Evolutionary conservation across 192 early-diverging fungal species (phyloP).

Genomic region (Mortierella alpina): DNA sequence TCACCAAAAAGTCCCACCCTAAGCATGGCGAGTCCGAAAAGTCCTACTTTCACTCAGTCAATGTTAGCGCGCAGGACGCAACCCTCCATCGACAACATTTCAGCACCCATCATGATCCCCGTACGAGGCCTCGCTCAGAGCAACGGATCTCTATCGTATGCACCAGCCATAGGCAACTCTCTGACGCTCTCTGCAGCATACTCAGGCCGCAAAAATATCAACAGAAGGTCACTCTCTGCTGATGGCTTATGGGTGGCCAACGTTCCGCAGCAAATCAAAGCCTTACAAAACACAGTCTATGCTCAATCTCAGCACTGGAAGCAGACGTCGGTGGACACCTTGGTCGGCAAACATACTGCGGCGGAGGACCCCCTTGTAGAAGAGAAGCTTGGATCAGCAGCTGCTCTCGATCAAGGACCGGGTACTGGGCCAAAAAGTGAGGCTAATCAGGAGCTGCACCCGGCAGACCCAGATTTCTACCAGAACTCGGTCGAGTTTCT

Average conservation of each 20-base stretch:
- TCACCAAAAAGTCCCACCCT: constrained; percentile 1
- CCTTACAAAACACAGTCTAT: not conserved
- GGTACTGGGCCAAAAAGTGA: too few species aligned
- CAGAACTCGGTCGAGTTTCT: constrained; percentile 36
- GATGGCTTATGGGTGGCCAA: constrained; percentile 12
- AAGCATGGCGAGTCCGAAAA: constrained; percentile 10
- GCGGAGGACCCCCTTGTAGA: too few species aligned
- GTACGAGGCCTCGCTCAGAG: constrained; percentile 5
- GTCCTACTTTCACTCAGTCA: constrained; percentile 16
- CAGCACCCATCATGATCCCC: constrained; percentile 13
- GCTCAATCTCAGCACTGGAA: not conserved
- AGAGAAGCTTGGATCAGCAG: too few species aligned
- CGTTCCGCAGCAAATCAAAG: not conserved
- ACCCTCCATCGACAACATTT: constrained; percentile 4
- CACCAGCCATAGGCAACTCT: not conserved
- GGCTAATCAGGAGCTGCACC: not conserved
- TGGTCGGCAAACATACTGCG: not conserved
- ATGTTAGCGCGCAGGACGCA: constrained; percentile 13
- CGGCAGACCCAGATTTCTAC: constrained; percentile 23
- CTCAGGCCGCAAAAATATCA: constrained; percentile 1
- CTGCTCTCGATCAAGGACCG: too few species aligned
- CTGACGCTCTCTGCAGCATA: not conserved
- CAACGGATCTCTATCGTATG: not conserved
- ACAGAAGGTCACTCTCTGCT: constrained; percentile 30
- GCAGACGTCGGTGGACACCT: not conserved